phyloP scores from a whole-genome alignment of 768 basidiomycete genomes.

The Psilocybe cyanescens region DNA sequence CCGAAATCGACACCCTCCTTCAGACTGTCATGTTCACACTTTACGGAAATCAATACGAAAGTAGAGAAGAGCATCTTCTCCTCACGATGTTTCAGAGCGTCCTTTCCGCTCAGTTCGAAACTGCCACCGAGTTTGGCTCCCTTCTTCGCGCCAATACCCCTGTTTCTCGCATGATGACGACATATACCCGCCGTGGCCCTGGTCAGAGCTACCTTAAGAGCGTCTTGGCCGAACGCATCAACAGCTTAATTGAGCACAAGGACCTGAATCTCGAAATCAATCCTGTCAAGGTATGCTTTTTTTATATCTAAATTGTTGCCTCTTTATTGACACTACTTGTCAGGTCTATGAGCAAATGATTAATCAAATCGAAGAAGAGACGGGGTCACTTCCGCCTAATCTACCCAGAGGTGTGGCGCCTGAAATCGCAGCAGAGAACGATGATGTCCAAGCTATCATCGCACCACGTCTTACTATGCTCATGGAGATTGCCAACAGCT shows the following conservation, averaged over 20 bases:
- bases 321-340: conserved; percentile 4
- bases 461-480: conserved; percentile 97
- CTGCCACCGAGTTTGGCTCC: conserved; percentile 98
- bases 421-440: conserved; percentile 91
- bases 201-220: conserved; percentile 99
- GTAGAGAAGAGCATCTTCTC: conserved; percentile 95
- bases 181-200: conserved; percentile 97
- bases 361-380: conserved; percentile 97
- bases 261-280: conserved; percentile 99
- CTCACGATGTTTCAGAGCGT: conserved; percentile 99
- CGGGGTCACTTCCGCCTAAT: conserved; percentile 87
- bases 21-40: conserved; percentile 99
- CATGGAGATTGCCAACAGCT: conserved; percentile 99
- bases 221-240: conserved; percentile 96
- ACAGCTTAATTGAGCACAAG: conserved; percentile 98
- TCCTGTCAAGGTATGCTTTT: conserved; percentile 80
- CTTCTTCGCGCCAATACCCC: conserved; percentile 98
- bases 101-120: conserved; percentile 98
- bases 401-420: conserved; percentile 93
- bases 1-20: conserved; percentile 97
- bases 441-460: conserved; percentile 97
- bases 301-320: not conserved
- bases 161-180: conserved; percentile 99
- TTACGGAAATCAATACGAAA: conserved; percentile 99
- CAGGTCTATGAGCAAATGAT: conserved; percentile 99